Evolutionary conservation across 2,329 filamentous ascomycete genomes (phyloP).

Genomic region (Fonsecaea pugnacius): DNA sequence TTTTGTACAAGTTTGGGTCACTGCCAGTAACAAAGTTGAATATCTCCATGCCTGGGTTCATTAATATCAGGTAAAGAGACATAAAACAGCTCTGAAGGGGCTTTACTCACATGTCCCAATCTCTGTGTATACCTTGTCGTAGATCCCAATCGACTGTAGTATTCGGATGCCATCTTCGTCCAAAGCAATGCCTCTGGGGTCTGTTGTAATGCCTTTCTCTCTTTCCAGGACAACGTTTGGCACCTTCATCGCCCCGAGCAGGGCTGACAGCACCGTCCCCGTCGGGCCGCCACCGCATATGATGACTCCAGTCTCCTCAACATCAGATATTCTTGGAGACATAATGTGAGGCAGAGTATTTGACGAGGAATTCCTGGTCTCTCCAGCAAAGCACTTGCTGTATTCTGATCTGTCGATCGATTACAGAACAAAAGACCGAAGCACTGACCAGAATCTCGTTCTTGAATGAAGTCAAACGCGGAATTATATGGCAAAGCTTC

Average conservation of each 20-base stretch:
- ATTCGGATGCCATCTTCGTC: conserved; percentile 43
- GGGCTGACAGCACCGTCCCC: conserved; percentile 40
- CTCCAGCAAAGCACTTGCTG: not conserved
- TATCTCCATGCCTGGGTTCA: conserved; percentile 30
- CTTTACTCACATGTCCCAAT: conserved; percentile 38
- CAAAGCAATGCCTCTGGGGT: conserved; percentile 42
- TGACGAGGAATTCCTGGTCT: not conserved
- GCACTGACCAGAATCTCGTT: not conserved
- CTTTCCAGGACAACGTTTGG: conserved; percentile 40
- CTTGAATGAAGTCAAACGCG: not conserved
- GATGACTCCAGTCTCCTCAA: conserved; percentile 38
- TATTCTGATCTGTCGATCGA: not conserved
- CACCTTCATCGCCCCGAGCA: conserved; percentile 37
- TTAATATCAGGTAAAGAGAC: conserved; percentile 3
- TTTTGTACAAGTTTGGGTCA: conserved; percentile 27
- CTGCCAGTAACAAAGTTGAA: conserved; percentile 34
- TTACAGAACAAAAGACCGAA: not conserved
- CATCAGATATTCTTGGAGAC: conserved; percentile 10
- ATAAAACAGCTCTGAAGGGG: not conserved
- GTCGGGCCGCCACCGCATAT: conserved; percentile 43
- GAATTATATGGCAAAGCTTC: not conserved
- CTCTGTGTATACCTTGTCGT: conserved; percentile 39
- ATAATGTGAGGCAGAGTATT: conserved; percentile 11
- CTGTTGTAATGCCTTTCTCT: conserved; percentile 41
- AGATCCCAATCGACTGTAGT: conserved; percentile 41